A percentile compares a stretch with the other conserved stretches of the same genome.
Conservation (phyloP, 257 asterid species). For the Coffea eugenioides region DNA sequence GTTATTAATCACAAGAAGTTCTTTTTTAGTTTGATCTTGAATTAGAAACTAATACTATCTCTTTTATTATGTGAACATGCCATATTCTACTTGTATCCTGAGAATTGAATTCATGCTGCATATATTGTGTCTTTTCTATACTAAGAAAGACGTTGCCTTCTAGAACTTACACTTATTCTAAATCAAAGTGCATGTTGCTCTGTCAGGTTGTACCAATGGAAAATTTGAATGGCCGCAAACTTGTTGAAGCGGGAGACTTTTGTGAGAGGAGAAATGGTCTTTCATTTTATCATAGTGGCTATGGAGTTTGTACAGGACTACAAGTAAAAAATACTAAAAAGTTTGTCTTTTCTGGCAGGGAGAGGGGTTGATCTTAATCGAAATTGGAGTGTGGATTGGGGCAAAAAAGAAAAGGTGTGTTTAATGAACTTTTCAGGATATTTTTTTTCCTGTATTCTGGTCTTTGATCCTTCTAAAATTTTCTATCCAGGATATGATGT, state of each 20-base stretch:
- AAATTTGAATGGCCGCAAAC: conserved; percentile 89
- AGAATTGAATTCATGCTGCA: neutral
- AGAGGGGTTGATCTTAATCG: conserved; percentile 98
- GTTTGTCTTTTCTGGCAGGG: conserved; percentile 47
- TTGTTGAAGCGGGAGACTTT: conserved; percentile 91
- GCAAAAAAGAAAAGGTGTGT: conserved; percentile 90
- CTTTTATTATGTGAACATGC: neutral
- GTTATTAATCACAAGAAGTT: neutral
- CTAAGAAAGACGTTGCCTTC: neutral
- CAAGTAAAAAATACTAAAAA: conserved; percentile 15
- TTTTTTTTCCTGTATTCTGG: neutral
- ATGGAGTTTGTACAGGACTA: conserved; percentile 12
- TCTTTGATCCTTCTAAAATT: neutral
- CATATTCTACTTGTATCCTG: neutral
- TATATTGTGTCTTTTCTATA: neutral
- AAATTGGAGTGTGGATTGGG: conserved; percentile 99
- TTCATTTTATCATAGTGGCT: conserved; percentile 12
- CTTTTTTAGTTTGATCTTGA: neutral
- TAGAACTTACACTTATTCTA: neutral
- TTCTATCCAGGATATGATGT: neutral
- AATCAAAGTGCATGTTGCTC: conserved; percentile 12
- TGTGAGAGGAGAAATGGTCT: conserved; percentile 97
- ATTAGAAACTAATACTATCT: neutral
- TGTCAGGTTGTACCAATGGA: conserved; percentile 88
- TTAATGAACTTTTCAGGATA: neutral